phyloP scores from a whole-genome alignment of 495 filamentous ascomycete species.

The Talaromyces proteolyticus region DNA sequence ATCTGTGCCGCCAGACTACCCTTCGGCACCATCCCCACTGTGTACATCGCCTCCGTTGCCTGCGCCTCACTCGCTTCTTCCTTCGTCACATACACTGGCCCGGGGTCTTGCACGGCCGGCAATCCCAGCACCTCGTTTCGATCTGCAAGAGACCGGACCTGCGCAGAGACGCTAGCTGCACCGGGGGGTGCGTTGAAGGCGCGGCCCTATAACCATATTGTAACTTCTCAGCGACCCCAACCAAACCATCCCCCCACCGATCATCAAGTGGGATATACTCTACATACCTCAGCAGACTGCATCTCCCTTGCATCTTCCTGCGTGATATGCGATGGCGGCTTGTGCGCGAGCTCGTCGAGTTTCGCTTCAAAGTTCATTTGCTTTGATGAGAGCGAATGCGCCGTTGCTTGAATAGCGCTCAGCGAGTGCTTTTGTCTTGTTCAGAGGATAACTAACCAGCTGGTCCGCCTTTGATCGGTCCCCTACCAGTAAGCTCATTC shows the following conservation, averaged over 20 bases:
- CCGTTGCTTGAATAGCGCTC: slow-evolving; percentile 20
- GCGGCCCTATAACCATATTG: slow-evolving; percentile 16
- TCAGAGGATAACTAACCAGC: slow-evolving; percentile 26
- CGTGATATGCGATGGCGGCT: slow-evolving; percentile 26
- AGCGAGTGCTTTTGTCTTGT: slow-evolving; percentile 1
- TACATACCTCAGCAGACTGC: slow-evolving; percentile 24
- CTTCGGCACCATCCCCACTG: slow-evolving; percentile 24
- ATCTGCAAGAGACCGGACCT: slow-evolving; percentile 29
- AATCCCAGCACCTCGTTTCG: slow-evolving; percentile 26
- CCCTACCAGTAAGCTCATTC: slow-evolving; percentile 32
- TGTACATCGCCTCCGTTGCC: slow-evolving; percentile 21
- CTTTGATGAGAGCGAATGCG: slow-evolving; percentile 27
- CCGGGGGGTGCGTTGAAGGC: slow-evolving; percentile 29
- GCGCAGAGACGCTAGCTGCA: slow-evolving; percentile 22
- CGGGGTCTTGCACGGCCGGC: slow-evolving; percentile 14
- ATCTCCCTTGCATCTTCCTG: slow-evolving; percentile 26
- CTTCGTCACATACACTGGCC: slow-evolving; percentile 25
- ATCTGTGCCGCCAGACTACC: slow-evolving; percentile 24
- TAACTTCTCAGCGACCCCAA: not conserved
- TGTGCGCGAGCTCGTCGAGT: slow-evolving; percentile 23
- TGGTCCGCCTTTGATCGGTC: slow-evolving; percentile 52
- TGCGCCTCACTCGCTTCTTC: slow-evolving; percentile 29
- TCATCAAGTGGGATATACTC: not conserved
- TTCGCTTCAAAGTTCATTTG: slow-evolving; percentile 34
- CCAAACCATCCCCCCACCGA: too few species aligned